A percentile compares a stretch with the other conserved stretches of the same genome.
phyloP scores from a whole-genome alignment of 2,329 filamentous ascomycete species.

The Diaporthe helianthi region DNA sequence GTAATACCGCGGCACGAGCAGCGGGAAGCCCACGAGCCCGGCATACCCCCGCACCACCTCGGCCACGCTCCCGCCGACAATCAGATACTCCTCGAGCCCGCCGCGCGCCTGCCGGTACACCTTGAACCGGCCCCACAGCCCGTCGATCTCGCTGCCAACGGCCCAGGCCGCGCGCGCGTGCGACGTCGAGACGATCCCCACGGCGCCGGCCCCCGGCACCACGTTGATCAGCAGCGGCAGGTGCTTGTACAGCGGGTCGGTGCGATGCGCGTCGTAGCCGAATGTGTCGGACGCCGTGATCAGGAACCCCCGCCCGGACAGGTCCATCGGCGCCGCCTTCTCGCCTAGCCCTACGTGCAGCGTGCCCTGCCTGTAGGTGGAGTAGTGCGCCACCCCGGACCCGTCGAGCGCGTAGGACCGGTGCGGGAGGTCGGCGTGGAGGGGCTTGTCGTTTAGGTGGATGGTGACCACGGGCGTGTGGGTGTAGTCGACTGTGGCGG shows the following conservation, averaged over 20 bases:
- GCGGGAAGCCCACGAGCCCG: slow-evolving; percentile 70
- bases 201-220: slow-evolving; percentile 62
- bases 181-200: slow-evolving; percentile 72
- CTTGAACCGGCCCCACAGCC: slow-evolving; percentile 78
- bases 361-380: slow-evolving; percentile 64
- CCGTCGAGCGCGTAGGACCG: slow-evolving; percentile 68
- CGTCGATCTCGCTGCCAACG: slow-evolving; percentile 76
- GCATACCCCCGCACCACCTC: slow-evolving; percentile 73
- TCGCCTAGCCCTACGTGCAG: slow-evolving; percentile 76
- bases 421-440: slow-evolving; percentile 67
- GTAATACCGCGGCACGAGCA: slow-evolving; percentile 74
- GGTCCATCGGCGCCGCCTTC: slow-evolving; percentile 76
- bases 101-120: slow-evolving; percentile 76
- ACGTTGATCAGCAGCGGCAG: slow-evolving; percentile 76
- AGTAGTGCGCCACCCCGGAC: slow-evolving; percentile 69
- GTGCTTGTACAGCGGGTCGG: slow-evolving; percentile 78
- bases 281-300: slow-evolving; percentile 76
- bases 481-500: slow-evolving; percentile 65
- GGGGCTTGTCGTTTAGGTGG: slow-evolving; percentile 54
- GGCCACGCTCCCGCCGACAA: slow-evolving; percentile 69
- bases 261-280: slow-evolving; percentile 74
- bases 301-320: slow-evolving; percentile 70
- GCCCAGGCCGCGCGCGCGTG: slow-evolving; percentile 70
- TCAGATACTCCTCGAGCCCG: slow-evolving; percentile 74
- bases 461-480: slow-evolving; percentile 65